These are phyloP conservation scores for Acanthamoeba triangularis DNA, from an alignment of 208 protist genomes.

Conservation along the genomic window DNA sequence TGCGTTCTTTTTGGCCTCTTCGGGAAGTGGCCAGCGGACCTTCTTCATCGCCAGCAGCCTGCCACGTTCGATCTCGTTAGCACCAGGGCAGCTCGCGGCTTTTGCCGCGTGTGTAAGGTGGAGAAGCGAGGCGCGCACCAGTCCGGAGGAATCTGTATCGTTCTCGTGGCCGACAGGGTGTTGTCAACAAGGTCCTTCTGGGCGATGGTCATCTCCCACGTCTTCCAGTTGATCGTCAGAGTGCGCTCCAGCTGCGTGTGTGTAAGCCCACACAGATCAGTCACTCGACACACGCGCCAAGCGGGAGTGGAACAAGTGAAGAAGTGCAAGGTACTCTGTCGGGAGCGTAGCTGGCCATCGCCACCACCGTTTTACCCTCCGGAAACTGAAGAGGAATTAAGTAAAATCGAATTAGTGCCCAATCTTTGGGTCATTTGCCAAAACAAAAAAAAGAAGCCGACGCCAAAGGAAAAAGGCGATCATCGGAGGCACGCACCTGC, in stretches of 20 bases:
- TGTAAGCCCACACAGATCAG: neutral
- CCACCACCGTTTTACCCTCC: constrained; percentile 22
- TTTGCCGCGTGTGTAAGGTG: neutral
- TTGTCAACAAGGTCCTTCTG: constrained; percentile 26
- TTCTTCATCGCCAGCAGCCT: constrained; percentile 65
- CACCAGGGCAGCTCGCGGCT: neutral
- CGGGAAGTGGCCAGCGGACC: constrained; percentile 10
- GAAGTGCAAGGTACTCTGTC: neutral
- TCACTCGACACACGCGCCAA: too few relatives aligned
- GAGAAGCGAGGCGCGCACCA: neutral
- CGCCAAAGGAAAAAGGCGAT: neutral
- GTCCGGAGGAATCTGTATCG: constrained; percentile 48
- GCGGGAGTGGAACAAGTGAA: too few relatives aligned
- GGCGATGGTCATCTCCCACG: constrained; percentile 47
- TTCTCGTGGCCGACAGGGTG: neutral
- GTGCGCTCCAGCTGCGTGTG: constrained; percentile 5
- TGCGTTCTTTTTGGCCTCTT: neutral
- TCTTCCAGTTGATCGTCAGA: constrained; percentile 65
- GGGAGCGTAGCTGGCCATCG: neutral
- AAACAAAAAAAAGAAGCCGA: neutral
- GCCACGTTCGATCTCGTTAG: neutral
- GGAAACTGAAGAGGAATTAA: constrained; percentile 5
- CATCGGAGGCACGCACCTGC: neutral
- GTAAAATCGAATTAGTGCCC: neutral
- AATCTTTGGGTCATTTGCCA: too few relatives aligned